Evolutionary conservation across 305 asterid species (phyloP), one percentile per base, ranked within the genome.

Genomic region (Fraxinus dipetala): DNA sequence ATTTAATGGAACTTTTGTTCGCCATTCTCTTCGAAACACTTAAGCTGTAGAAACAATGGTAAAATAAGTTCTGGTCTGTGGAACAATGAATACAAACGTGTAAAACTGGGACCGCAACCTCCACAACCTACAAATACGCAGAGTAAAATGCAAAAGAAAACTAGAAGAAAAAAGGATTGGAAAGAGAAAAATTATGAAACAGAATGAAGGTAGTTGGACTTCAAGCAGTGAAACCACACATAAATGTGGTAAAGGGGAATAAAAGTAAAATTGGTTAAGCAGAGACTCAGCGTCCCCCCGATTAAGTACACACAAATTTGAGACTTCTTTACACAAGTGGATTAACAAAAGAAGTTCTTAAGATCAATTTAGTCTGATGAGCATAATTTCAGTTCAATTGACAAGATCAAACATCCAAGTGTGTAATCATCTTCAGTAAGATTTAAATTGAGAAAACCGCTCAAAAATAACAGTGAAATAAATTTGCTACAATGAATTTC

Each of bases 1-100:
- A 84, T 43, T 87, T 95, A 18, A 84, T 22, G 24, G 86, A 85
- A 22, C 80, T 84, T 85, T 86, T 85, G 38, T 31, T 87, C 3
- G 90, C 85, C 74, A 81, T 85, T 86, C 95, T 87, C 88, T 87
- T 93, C 43, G 97, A 83, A 80, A 89, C 84, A 43, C 91, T 91
- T 88, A 95, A 87, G 83, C 98, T 95, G 89, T 77, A 22, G 45
- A 31, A 81, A 45, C 24, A 77, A 78, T 8, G 78, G 38, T 54
- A 26, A 4, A 65, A 18, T 78, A 65, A 82, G 78, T 24, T 63
- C 31, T 70, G 7, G 24, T 45, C 11, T 16, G 32, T 48, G 69
- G 67, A 56, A 18, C 67, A 18, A 56, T 7, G 67, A 6, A 56
- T 18, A 18, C 63, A 16, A 51, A 51, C 24, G 5, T 16, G 2